These are phyloP conservation scores for Amoeboaphelidium protococcarum DNA, from an alignment of 371 early-diverging fungal genomes.

Conservation along the genomic window DNA sequence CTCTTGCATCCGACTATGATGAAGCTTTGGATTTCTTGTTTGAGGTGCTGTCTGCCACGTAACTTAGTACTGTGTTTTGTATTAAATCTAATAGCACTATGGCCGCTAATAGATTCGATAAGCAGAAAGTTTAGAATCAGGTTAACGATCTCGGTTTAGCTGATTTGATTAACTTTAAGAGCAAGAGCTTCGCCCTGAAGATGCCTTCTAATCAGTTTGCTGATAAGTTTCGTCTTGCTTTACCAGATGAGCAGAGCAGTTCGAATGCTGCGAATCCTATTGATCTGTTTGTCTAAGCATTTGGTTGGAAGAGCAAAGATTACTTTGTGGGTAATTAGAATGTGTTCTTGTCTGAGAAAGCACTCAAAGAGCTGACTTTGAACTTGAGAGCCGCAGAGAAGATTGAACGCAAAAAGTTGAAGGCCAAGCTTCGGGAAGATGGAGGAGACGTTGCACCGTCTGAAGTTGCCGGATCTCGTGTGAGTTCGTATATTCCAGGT, in stretches of 20 bases:
- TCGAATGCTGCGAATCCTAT: conserved; percentile 29
- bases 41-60: conserved; percentile 47
- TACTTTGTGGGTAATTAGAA: conserved; percentile 34
- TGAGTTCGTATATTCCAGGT: not conserved
- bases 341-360: conserved; percentile 36
- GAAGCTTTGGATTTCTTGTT: conserved; percentile 44
- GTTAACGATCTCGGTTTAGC: conserved; percentile 20
- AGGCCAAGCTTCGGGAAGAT: not conserved
- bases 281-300: conserved; percentile 22
- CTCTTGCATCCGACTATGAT: conserved; percentile 37
- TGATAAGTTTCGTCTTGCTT: not conserved
- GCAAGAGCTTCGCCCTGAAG: conserved; percentile 5
- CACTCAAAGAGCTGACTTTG: conserved; percentile 42
- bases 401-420: conserved; percentile 1
- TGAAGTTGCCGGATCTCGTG: conserved; percentile 1
- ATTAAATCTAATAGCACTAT: conserved; percentile 44
- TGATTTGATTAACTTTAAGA: conserved; percentile 17
- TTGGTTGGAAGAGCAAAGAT: conserved; percentile 34
- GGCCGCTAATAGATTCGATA: conserved; percentile 25
- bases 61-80: conserved; percentile 60
- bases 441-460: conserved; percentile 1
- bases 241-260: conserved; percentile 25
- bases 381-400: conserved; percentile 1
- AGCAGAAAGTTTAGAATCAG: conserved; percentile 25
- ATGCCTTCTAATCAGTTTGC: not conserved